Percentiles rank a stretch among this genome's conserved stretches.
These are phyloP conservation scores for Tetrahymena borealis DNA, from an alignment of 73 alveolate species.

Conservation along the genomic window DNA sequence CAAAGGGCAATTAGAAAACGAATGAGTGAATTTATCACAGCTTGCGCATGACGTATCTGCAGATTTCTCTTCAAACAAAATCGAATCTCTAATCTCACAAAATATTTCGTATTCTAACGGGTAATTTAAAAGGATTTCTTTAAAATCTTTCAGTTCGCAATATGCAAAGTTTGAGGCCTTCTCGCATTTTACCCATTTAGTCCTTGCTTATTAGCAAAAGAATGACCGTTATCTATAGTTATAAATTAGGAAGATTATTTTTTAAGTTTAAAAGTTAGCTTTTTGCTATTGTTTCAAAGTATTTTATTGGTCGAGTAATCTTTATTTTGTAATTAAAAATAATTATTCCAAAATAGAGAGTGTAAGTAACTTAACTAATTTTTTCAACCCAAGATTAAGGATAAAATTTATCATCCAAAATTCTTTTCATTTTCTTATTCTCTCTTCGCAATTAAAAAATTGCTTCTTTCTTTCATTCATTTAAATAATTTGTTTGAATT, in stretches of 20 bases:
- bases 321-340: too few relatives aligned
- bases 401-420: too few relatives aligned
- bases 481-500: too few relatives aligned
- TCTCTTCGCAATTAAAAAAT: too few relatives aligned
- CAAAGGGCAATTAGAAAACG: not conserved
- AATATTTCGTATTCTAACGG: not conserved
- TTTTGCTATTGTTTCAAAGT: too few relatives aligned
- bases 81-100: not conserved
- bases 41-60: not conserved
- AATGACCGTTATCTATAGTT: not conserved
- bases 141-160: not conserved
- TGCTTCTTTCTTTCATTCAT: too few relatives aligned
- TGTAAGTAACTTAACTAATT: too few relatives aligned
- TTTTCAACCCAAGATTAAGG: too few relatives aligned
- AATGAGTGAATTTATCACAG: not conserved
- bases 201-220: not conserved
- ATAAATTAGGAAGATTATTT: not conserved
- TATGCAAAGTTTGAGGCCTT: not conserved
- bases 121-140: not conserved
- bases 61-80: not conserved
- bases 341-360: too few relatives aligned
- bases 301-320: too few relatives aligned
- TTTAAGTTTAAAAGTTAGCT: too few relatives aligned
- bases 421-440: too few relatives aligned
- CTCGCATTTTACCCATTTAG: not conserved